Evolutionary conservation across 2,329 filamentous ascomycete species (phyloP), one percentile per base, ranked within the genome.

Genomic region (Helminthosporium solani): DNA sequence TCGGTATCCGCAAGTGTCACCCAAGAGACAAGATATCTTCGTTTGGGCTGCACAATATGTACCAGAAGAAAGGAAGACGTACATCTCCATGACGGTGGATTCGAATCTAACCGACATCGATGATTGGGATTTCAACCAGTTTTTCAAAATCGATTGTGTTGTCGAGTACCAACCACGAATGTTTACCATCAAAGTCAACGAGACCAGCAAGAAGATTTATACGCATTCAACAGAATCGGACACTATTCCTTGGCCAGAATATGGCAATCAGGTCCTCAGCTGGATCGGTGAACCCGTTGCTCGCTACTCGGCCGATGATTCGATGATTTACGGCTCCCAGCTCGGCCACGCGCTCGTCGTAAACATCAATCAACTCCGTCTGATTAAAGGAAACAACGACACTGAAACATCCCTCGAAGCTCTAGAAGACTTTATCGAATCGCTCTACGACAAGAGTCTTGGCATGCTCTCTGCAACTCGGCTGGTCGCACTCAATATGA

Each of bases 21-120:
- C 42, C 8, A 35, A 45, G 28, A 16, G 42, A 34, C 42, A 45
- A 7, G 42, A 45, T 21, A 40, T 45, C 31, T 45, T 45, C 20
- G 28, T 40, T 3, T 45, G 42, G 42, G 14, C 42, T 7, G 16
- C 33, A n/a, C 18, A 16, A 20, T 39, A 45, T 23, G 42, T 21
- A n/a, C 14, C n/a, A 2, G 28, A 27, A 19, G 27, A 33, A 15
- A 45, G 30, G 16, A 45, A 35, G 18, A 40, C 36, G 2, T 40
- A 33, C 28, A n/a, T 42, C 6, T 21, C 16, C 6, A 15, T 45
- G 7, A 18, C 42, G 9, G 18, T 45, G n/a, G 42, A 33, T 20
- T 14, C 20, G 8, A 33, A 40, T 19, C n/a, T 15, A 1, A 33
- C 35, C 5, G 23, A 33, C 14, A 14, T 15, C 15, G 35, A 45